A percentile compares a stretch with the other conserved stretches of the same genome.
phyloP scores from a whole-genome alignment of 2,329 filamentous ascomycete genomes.

The Diaporthe vaccinii region DNA sequence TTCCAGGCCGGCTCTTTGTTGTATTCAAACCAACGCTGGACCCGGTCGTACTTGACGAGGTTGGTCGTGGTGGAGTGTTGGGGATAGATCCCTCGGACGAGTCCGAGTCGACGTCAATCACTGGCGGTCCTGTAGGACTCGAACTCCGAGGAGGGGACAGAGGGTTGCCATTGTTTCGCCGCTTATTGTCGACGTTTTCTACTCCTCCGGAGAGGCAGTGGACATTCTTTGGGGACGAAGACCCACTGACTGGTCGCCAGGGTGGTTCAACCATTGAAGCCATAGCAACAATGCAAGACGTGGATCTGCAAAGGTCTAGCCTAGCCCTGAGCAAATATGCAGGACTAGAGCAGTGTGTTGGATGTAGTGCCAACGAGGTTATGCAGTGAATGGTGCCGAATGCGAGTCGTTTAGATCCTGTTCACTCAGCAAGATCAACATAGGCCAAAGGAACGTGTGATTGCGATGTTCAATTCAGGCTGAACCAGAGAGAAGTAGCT shows the following conservation, averaged over 20 bases:
- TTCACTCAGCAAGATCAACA: neutral
- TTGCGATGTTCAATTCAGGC: neutral
- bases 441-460: neutral
- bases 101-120: neutral
- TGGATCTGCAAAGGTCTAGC: slow-evolving; percentile 21
- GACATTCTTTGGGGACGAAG: slow-evolving; percentile 19
- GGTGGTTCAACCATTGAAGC: slow-evolving; percentile 1
- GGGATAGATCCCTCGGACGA: neutral
- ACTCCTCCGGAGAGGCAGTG: slow-evolving; percentile 17
- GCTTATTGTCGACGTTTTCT: slow-evolving; percentile 12
- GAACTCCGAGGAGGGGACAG: slow-evolving; percentile 6
- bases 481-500: too few relatives aligned
- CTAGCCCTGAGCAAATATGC: neutral
- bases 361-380: neutral
- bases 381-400: neutral
- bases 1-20: neutral
- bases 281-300: neutral
- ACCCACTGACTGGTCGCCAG: neutral
- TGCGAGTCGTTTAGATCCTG: neutral
- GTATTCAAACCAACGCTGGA: neutral
- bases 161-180: neutral
- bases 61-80: slow-evolving; percentile 11
- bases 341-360: neutral
- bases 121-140: neutral
- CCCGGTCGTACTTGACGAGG: neutral